Base-by-base conservation (phyloP, 352 stramenopile species). In the Phytopythium mirpurense region DNA sequence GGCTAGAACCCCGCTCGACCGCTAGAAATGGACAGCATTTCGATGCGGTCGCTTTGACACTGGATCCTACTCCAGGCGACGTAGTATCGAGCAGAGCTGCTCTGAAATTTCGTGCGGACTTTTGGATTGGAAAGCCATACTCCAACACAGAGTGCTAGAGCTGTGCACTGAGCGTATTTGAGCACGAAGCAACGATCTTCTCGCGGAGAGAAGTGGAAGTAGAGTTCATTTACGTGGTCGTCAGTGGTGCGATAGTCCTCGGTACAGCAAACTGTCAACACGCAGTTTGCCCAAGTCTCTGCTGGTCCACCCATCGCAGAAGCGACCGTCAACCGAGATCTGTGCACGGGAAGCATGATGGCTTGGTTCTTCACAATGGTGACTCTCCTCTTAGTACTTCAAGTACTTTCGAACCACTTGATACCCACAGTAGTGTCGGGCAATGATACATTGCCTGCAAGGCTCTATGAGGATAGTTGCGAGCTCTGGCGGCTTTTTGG, bases 81-180 rank as follows among this genome's bases (percentile, higher is more conserved):
- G 23, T 57, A 68, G 26, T 55, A 59, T 46, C 65, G 70, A 23
- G 73, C 74, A 16, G 59, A 72, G 56, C 42, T 81, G 5, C 54
- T 78, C 18, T 64, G 69, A 29, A 64, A 72, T 9, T 47, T 81
- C 9, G 41, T 81, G 5, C 57, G 63, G 26, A 32, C 34, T 0
- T 49, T 81, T 2, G 44, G 57, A 15, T n/a, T 74, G 80, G 19
- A 57, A 67, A 26, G 65, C 67, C 21, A 48, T 65, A 4, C 54
- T 57, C 7, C 56, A 55, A 19, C n/a, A 37, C 1, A 26, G 64
- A 21, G 32, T 61, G 16, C 54, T 68, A 19, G 42, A 59, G 8
- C 54, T 84, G 7, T 84, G 70, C 35, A 51, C 58, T 84, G 4
- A 68, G 71, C 34, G 65, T 59, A 10, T 62, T 68, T 34, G 19